These are phyloP conservation scores for Limtongozyma cylindracea DNA, from an alignment of 805 yeast genomes.

Conservation along the genomic window DNA sequence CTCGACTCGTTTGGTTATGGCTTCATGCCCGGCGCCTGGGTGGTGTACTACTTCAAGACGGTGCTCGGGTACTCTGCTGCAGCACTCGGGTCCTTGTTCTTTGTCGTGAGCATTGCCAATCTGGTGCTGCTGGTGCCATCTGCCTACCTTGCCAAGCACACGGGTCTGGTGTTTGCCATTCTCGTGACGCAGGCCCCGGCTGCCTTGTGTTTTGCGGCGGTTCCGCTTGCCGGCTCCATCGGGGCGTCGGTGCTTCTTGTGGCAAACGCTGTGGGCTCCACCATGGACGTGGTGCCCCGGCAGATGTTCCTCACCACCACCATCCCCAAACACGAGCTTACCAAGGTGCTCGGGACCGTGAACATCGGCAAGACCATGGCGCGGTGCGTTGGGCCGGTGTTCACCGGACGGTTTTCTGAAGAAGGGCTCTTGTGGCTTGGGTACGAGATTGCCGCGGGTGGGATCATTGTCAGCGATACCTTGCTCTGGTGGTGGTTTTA, in stretches of 20 bases:
- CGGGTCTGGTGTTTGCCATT: constrained; percentile 68
- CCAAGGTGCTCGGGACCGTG: constrained; percentile 64
- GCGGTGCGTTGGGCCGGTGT: constrained; percentile 55
- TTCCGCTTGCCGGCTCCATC: constrained; percentile 7
- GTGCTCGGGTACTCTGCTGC: constrained; percentile 27
- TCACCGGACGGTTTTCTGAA: constrained; percentile 54
- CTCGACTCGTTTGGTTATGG: constrained; percentile 76
- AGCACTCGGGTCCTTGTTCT: constrained; percentile 41
- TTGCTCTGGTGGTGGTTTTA: no score
- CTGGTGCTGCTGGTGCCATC: constrained; percentile 58
- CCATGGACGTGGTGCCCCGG: constrained; percentile 87
- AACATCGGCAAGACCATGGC: constrained; percentile 75
- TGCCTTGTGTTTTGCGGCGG: constrained; percentile 27
- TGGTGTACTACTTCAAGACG: constrained; percentile 52
- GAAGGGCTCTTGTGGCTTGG: constrained; percentile 18
- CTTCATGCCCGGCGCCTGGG: constrained; percentile 76
- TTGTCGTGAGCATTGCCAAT: constrained; percentile 32
- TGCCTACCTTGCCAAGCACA: constrained; percentile 30
- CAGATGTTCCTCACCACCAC: constrained; percentile 55
- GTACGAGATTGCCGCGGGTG: constrained; percentile 24
- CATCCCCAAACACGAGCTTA: constrained; percentile 34
- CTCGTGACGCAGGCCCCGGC: constrained; percentile 58
- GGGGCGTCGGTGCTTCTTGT: constrained; percentile 4
- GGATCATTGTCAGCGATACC: constrained; percentile 8
- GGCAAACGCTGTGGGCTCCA: constrained; percentile 27